Evolutionary conservation across 202 grass and related monocot genomes (phyloP).

Genomic region (Zizania palustris): DNA sequence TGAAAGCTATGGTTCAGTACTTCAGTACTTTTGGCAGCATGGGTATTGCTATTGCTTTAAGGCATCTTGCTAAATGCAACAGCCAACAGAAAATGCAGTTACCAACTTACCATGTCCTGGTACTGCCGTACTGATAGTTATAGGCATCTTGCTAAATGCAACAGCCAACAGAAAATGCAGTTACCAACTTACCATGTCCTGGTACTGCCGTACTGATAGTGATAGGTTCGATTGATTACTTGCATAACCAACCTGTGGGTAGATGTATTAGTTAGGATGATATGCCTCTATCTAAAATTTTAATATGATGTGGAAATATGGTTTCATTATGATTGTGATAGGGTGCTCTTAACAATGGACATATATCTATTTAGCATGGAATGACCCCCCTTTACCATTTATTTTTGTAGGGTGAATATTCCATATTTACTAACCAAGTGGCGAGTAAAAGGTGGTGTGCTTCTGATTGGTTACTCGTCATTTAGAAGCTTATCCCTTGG

Average conservation of each 20-base stretch:
- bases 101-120: neutral
- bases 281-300: neutral
- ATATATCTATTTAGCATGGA: conserved; percentile 25
- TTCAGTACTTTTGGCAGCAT: neutral
- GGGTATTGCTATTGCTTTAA: neutral
- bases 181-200: neutral
- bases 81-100: neutral
- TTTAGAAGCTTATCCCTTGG: conserved; percentile 94
- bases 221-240: conserved; percentile 2
- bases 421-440: conserved; percentile 81
- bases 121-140: neutral
- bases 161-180: neutral
- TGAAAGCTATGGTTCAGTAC: neutral
- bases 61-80: neutral
- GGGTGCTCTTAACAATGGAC: neutral
- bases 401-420: conserved; percentile 67
- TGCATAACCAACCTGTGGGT: neutral
- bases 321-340: conserved; percentile 22
- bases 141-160: neutral
- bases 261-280: neutral
- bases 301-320: conserved; percentile 9
- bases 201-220: neutral
- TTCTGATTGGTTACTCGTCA: conserved; percentile 95
- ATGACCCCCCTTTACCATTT: conserved; percentile 14
- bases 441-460: conserved; percentile 79